Evolutionary conservation across 805 yeast species (phyloP).

Genomic region (Starmerella ratchasimensis): DNA sequence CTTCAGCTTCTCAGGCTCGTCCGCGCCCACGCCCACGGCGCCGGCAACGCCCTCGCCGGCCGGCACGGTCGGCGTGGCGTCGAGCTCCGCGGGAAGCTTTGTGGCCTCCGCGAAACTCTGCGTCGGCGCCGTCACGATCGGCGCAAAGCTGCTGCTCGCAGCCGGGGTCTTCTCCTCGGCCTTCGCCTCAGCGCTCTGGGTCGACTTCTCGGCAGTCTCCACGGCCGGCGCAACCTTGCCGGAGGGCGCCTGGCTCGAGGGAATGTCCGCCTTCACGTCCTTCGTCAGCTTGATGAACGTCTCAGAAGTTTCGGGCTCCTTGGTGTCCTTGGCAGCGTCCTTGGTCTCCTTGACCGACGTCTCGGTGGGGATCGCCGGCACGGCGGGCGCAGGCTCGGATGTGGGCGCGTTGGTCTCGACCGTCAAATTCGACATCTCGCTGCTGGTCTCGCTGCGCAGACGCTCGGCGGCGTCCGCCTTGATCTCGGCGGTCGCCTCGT

Average conservation of each 20-base stretch:
- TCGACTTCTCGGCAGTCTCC: background rate
- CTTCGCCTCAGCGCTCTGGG: background rate
- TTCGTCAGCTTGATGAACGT: too few relatives aligned
- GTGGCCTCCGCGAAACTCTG: background rate
- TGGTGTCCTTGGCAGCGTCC: constrained; percentile 3
- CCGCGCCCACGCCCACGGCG: constrained; percentile 7
- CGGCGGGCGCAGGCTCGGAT: too few relatives aligned
- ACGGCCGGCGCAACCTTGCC: background rate
- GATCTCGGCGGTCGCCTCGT: background rate
- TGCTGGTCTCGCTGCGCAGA: background rate
- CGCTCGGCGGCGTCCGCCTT: background rate
- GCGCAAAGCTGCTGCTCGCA: constrained; percentile 13
- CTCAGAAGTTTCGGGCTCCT: background rate
- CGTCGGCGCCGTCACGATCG: constrained; percentile 16
- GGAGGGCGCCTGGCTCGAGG: too few relatives aligned
- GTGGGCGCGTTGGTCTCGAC: too few relatives aligned
- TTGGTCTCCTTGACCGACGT: background rate
- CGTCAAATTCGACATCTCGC: background rate
- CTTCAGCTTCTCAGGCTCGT: constrained; percentile 2
- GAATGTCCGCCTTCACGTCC: too few relatives aligned
- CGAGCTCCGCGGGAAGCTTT: constrained; percentile 5
- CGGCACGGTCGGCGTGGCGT: constrained; percentile 7
- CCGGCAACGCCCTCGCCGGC: constrained; percentile 14
- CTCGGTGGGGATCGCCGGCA: too few relatives aligned
- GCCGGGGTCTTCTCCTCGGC: constrained; percentile 4